Conservation (phyloP, 257 asterid genomes). For the Plantago elongata region DNA sequence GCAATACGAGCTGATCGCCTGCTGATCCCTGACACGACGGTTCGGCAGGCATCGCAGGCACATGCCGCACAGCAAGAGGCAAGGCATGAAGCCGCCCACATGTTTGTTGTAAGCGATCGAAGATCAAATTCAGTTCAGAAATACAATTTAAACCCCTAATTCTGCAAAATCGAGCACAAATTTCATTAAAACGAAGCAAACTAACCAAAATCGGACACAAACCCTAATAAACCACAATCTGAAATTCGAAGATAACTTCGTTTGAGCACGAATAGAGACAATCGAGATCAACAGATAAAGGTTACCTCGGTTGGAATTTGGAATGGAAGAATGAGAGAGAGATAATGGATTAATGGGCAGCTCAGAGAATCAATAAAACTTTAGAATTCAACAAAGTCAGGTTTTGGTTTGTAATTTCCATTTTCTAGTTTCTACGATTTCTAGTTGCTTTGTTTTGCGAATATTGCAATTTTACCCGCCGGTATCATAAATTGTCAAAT, state of each 20-base stretch:
- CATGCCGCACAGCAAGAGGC: slow-evolving; percentile 86
- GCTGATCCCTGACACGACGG: slow-evolving; percentile 78
- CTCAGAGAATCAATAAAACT: too few relatives aligned
- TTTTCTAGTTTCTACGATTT: too few relatives aligned
- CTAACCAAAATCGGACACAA: not conserved
- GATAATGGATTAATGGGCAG: too few relatives aligned
- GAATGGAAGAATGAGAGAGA: too few relatives aligned
- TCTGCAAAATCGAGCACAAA: slow-evolving; percentile 1
- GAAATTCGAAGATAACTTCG: not conserved
- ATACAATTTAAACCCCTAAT: slow-evolving; percentile 9
- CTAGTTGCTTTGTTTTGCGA: too few relatives aligned
- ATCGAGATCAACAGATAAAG: too few relatives aligned
- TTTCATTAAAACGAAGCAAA: not conserved
- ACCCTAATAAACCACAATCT: not conserved
- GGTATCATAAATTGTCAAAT: too few relatives aligned
- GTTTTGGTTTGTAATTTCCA: too few relatives aligned
- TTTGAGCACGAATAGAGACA: not conserved
- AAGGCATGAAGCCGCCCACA: slow-evolving; percentile 94
- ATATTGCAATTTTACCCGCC: too few relatives aligned
- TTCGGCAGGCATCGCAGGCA: slow-evolving; percentile 73
- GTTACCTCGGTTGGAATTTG: too few relatives aligned
- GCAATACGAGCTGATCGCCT: slow-evolving; percentile 87
- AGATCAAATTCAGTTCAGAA: slow-evolving; percentile 24
- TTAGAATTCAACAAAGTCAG: too few relatives aligned
- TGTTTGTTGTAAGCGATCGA: slow-evolving; percentile 27